Percentiles rank a stretch among this genome's conserved stretches.
phyloP scores from a whole-genome alignment of 2,329 filamentous ascomycete genomes.

The Chaetomium olivaceum region DNA sequence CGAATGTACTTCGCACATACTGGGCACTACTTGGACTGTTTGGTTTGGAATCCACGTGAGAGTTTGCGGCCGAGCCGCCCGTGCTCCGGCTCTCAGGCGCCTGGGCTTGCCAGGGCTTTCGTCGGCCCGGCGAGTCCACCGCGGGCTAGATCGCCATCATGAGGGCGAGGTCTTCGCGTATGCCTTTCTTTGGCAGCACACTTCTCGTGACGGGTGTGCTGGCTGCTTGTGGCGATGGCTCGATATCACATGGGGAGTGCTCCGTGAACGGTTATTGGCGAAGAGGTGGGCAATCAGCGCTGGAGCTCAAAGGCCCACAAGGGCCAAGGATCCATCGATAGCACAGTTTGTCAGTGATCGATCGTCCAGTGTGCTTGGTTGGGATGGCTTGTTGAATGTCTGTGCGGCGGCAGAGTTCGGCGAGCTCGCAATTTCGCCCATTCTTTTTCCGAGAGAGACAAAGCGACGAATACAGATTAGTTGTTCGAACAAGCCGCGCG shows the following conservation, averaged over 20 bases:
- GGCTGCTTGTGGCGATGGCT: constrained; percentile 15
- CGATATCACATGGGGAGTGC: constrained; percentile 29
- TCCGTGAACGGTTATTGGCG: constrained; percentile 25
- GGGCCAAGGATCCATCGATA: constrained; percentile 22
- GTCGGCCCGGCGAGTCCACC: constrained; percentile 1
- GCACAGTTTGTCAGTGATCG: constrained; percentile 20
- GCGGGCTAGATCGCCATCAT: background rate
- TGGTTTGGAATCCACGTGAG: constrained; percentile 8
- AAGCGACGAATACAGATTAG: background rate
- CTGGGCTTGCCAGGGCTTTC: background rate
- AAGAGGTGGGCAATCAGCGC: constrained; percentile 23
- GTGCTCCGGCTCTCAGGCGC: constrained; percentile 1
- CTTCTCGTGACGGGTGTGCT: background rate
- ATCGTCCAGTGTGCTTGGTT: constrained; percentile 16
- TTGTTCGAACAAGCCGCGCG: constrained; percentile 13
- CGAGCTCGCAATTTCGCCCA: constrained; percentile 17
- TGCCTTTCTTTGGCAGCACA: background rate
- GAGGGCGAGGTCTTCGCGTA: background rate
- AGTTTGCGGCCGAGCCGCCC: constrained; percentile 1
- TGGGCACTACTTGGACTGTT: background rate
- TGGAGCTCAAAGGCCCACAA: constrained; percentile 23
- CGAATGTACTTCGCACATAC: constrained; percentile 22
- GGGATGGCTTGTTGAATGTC: background rate
- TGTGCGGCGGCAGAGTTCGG: constrained; percentile 13
- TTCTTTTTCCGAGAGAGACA: constrained; percentile 1